phyloP scores from a whole-genome alignment of 352 stramenopile species.

The Globisporangium cylindrosporum region DNA sequence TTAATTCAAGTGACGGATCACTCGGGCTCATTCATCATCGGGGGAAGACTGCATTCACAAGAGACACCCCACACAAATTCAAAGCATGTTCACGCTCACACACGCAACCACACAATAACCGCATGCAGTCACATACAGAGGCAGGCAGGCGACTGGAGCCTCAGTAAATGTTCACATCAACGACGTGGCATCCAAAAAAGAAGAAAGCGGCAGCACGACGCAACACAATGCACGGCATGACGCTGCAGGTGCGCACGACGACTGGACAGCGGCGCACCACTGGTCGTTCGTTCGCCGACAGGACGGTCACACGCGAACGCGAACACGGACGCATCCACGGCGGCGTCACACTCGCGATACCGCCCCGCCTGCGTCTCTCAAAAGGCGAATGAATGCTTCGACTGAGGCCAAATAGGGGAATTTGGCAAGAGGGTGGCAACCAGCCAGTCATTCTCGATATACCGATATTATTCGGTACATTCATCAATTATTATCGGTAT shows the following conservation, averaged over 20 bases:
- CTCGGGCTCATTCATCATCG: constrained; percentile 48
- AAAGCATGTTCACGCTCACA: background rate
- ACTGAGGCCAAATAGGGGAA: background rate
- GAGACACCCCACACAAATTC: background rate
- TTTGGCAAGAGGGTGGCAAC: background rate
- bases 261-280: background rate
- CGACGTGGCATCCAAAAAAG: background rate
- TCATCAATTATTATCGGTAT: no score
- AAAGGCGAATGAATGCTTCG: background rate
- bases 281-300: constrained; percentile 5
- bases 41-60: constrained; percentile 21
- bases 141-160: background rate
- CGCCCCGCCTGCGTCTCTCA: background rate
- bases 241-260: background rate
- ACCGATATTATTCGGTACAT: no score
- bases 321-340: constrained; percentile 4
- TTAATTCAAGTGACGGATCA: constrained; percentile 15
- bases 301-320: background rate
- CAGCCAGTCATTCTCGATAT: background rate
- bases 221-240: background rate
- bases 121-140: background rate
- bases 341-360: constrained; percentile 1
- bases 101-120: background rate
- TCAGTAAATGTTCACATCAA: background rate
- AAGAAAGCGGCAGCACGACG: background rate